Base-by-base conservation (phyloP, 2,329 filamentous ascomycete species). In the Calonectria pseudoturangicola region DNA sequence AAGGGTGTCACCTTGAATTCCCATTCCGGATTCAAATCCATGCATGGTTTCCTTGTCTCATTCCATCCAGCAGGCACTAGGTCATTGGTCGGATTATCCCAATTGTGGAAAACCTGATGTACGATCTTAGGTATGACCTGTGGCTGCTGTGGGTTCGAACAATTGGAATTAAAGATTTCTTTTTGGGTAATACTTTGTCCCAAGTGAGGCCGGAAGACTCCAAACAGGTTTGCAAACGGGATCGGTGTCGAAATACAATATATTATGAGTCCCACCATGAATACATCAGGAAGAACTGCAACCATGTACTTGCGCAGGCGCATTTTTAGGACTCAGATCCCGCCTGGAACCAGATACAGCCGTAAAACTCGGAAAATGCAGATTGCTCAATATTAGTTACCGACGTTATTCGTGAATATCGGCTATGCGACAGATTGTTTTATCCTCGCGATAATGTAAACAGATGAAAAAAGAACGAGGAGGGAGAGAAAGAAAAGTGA, bases 21-120 rank as follows among this genome's bases (percentile, higher is more conserved):
- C 41, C 41, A 43, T 43, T 43, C 41, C 13, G 41, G 41, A 43
- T 43, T 43, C 41, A 43, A 43, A 43, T 43, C 41, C 41, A 43
- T 43, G 41, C 41, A 43, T 43, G 41, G 41, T 43, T 43, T 43
- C 41, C 41, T 43, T 12, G 41, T 43, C 41, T 43, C 41, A 43
- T 43, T 43, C 41, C 41, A 43, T 43, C 41, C 41, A 43, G 41
- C 7, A 43, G 41, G 41, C 13, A 43, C 12, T 18, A 43, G 41
- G 41, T 43, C 41, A 13, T 43, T 18, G 41, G 41, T 43, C 41
- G 41, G 41, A 43, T 43, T 12, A 43, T 43, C 41, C 41, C 41
- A 43, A 43, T 43, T 43, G 41, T 43, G 41, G 41, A 43, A 43
- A 43, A 43, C 41, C 41, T 43, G 41, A 43, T 43, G 41, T 43